Evolutionary conservation across 2,329 filamentous ascomycete genomes (phyloP).

Genomic region (Colletotrichum higginsianum): DNA sequence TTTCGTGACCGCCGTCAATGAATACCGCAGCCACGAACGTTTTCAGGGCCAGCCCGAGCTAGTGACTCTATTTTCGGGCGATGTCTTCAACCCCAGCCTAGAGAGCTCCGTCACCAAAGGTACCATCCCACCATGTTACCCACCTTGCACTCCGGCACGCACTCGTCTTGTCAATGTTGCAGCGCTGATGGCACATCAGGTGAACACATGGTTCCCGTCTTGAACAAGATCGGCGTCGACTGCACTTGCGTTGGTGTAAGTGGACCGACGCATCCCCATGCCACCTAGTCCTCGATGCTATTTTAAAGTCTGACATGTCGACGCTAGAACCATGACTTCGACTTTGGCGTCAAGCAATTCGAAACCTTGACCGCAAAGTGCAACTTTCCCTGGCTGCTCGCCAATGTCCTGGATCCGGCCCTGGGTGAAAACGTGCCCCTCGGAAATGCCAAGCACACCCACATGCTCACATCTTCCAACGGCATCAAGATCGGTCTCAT

Average conservation of each 20-base stretch:
- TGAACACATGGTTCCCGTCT: conserved; percentile 87
- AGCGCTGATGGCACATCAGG: conserved; percentile 56
- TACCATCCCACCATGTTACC: conserved; percentile 41
- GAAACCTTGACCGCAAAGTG: conserved; percentile 80
- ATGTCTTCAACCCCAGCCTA: conserved; percentile 92
- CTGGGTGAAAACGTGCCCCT: conserved; percentile 82
- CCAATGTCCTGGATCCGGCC: conserved; percentile 88
- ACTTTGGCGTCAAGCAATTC: conserved; percentile 90
- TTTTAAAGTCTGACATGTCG: conserved; percentile 34
- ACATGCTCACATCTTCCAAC: conserved; percentile 84
- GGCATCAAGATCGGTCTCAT: conserved; percentile 90
- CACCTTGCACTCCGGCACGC: conserved; percentile 6
- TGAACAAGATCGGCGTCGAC: conserved; percentile 84
- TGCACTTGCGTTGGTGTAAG: conserved; percentile 86
- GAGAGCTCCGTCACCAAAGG: conserved; percentile 93
- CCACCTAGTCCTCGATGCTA: conserved; percentile 23
- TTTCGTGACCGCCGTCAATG: conserved; percentile 83
- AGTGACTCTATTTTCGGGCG: conserved; percentile 89
- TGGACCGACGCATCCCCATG: conserved; percentile 43
- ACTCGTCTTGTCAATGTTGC: background rate
- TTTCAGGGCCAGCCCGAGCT: conserved; percentile 76
- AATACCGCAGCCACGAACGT: conserved; percentile 76
- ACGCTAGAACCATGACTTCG: conserved; percentile 86
- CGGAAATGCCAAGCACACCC: conserved; percentile 81
- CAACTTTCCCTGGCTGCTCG: conserved; percentile 89